Conservation (phyloP, 2,329 filamentous ascomycete species). For the Neopestalotiopsis sp. region DNA sequence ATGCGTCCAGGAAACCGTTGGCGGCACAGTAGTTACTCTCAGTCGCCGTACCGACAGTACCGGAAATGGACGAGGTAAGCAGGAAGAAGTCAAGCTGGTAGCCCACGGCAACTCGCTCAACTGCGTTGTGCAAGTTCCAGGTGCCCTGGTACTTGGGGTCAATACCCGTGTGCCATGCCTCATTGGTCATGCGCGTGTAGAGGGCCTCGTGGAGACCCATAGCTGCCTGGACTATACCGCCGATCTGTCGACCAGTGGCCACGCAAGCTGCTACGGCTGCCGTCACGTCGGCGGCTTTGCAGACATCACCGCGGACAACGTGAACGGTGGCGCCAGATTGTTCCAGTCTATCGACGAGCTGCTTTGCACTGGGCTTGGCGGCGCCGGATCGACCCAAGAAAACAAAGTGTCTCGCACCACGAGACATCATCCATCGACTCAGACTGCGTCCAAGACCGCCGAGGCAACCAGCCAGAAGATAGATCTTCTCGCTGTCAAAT, state of each 20-base stretch:
- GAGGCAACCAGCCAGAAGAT: conserved; percentile 1
- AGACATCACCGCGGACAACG: conserved; percentile 21
- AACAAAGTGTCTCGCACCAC: conserved; percentile 30
- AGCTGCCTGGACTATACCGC: conserved; percentile 8
- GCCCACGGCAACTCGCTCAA: neutral
- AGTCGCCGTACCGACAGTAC: conserved; percentile 34
- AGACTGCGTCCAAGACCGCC: conserved; percentile 6
- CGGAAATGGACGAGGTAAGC: conserved; percentile 34
- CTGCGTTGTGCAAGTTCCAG: conserved; percentile 31
- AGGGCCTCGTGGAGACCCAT: conserved; percentile 28
- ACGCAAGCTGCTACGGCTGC: neutral
- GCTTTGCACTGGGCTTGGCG: conserved; percentile 25
- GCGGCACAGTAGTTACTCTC: conserved; percentile 45
- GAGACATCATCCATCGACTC: conserved; percentile 2
- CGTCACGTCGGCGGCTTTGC: conserved; percentile 26
- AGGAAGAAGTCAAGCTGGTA: conserved; percentile 38
- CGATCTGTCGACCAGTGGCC: neutral
- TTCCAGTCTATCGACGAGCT: conserved; percentile 22
- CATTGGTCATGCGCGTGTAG: conserved; percentile 30
- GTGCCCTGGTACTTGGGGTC: conserved; percentile 30
- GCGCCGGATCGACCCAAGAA: conserved; percentile 31
- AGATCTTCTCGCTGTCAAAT: conserved; percentile 2
- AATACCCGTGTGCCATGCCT: conserved; percentile 32
- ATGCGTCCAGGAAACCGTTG: conserved; percentile 43
- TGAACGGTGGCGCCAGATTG: neutral